Conservation (phyloP, 306 rosid genomes). For the Cicer yamashitae region DNA sequence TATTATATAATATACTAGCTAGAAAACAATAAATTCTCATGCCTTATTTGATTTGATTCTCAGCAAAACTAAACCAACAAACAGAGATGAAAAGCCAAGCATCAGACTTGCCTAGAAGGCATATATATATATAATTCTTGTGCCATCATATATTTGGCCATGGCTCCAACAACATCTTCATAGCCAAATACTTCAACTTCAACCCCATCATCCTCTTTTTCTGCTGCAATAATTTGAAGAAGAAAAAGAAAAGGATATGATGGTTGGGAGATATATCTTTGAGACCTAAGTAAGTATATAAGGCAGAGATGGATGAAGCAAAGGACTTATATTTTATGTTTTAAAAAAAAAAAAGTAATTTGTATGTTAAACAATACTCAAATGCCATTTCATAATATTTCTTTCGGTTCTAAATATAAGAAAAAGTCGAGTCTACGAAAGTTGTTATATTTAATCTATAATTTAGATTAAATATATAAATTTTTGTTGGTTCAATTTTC, state of each 20-base stretch:
- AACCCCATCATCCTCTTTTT: slow-evolving; percentile 40
- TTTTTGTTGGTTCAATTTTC: no score
- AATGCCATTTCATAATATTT: not conserved
- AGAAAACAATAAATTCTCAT: not conserved
- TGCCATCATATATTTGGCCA: slow-evolving; percentile 51
- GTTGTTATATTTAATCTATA: no score
- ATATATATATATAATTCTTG: slow-evolving; percentile 12
- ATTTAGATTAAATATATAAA: no score
- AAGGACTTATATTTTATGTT: not conserved
- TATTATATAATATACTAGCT: not conserved
- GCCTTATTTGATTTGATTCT: slow-evolving; percentile 43
- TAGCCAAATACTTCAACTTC: slow-evolving; percentile 29
- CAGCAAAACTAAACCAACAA: slow-evolving; percentile 37
- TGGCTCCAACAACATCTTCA: slow-evolving; percentile 46
- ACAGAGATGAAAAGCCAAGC: slow-evolving; percentile 71
- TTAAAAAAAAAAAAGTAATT: no score
- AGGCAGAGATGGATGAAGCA: not conserved
- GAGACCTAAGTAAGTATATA: not conserved
- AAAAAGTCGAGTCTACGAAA: no score
- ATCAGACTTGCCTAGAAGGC: slow-evolving; percentile 96
- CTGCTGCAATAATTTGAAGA: not conserved
- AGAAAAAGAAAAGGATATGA: slow-evolving; percentile 9
- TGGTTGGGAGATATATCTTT: slow-evolving; percentile 18
- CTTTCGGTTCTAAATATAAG: no score
- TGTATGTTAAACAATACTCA: not conserved